A percentile compares a stretch with the other conserved stretches of the same genome.
phyloP scores from a whole-genome alignment of 192 early-diverging fungal species.

The Lunasporangiospora selenospora region DNA sequence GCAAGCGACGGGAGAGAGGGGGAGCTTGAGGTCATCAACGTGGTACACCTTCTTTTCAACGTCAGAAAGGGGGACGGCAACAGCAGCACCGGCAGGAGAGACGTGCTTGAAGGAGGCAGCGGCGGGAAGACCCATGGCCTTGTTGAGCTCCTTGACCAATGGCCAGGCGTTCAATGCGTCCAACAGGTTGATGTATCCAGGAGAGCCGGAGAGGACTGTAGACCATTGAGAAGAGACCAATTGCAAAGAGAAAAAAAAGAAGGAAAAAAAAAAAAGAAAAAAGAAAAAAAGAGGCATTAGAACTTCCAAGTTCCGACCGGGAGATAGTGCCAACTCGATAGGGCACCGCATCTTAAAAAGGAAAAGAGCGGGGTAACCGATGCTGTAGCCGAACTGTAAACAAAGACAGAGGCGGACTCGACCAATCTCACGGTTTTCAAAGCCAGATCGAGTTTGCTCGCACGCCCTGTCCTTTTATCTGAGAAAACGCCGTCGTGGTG shows the following conservation, averaged over 20 bases:
- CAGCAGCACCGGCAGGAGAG: conserved; percentile 96
- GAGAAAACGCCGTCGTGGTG: background rate
- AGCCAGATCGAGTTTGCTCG: conserved; percentile 31
- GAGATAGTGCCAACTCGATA: background rate
- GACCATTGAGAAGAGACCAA: background rate
- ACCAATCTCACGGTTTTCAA: no score
- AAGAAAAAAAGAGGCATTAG: background rate
- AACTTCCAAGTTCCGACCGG: no score
- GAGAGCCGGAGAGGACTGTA: conserved; percentile 87
- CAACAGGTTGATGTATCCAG: conserved; percentile 98
- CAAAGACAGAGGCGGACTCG: conserved; percentile 14
- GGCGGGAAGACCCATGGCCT: conserved; percentile 87
- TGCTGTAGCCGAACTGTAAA: conserved; percentile 6
- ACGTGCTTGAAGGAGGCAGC: conserved; percentile 99
- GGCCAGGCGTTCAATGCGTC: conserved; percentile 98
- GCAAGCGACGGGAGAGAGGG: conserved; percentile 83
- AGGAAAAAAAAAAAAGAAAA: background rate
- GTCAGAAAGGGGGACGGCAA: conserved; percentile 80
- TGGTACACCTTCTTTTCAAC: conserved; percentile 90
- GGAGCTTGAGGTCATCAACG: conserved; percentile 82
- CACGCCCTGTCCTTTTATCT: background rate
- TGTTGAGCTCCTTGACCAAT: conserved; percentile 94
- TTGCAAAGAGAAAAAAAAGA: background rate
- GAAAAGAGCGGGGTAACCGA: conserved; percentile 46
- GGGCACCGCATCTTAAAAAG: conserved; percentile 18